Conservation (phyloP, 805 yeast species). For the Kockiozyma suomiensis region DNA sequence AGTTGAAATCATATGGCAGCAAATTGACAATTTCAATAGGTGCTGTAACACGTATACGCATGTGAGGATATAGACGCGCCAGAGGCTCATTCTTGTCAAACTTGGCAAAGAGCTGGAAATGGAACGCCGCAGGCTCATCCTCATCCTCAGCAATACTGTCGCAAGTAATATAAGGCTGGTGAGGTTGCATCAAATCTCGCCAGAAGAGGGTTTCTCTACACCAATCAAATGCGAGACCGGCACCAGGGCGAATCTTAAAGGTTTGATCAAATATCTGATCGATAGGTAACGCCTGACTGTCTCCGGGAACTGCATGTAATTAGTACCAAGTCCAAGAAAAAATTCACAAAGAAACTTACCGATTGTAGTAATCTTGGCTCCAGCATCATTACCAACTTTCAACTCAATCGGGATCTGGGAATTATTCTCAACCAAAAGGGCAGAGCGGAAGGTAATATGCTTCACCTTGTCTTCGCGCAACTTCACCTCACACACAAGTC, state of each 20-base stretch:
- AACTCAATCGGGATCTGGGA: conserved; percentile 60
- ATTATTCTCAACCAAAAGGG: conserved; percentile 68
- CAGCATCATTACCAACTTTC: conserved; percentile 44
- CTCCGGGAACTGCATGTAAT: conserved; percentile 50
- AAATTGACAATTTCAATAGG: conserved; percentile 85
- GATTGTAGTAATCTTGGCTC: conserved; percentile 47
- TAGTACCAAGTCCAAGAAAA: not conserved
- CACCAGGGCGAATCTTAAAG: conserved; percentile 61
- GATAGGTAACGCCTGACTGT: conserved; percentile 71
- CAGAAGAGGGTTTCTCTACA: conserved; percentile 64
- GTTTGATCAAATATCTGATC: conserved; percentile 61
- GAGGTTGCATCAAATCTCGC: conserved; percentile 55
- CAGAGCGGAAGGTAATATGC: conserved; percentile 73
- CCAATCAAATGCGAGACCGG: conserved; percentile 60
- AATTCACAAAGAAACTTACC: not conserved
- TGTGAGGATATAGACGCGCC: conserved; percentile 77
- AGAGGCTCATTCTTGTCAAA: conserved; percentile 70
- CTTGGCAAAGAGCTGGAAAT: conserved; percentile 71
- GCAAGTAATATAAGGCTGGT: conserved; percentile 64
- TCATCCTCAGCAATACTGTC: conserved; percentile 44
- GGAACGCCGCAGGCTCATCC: conserved; percentile 49
- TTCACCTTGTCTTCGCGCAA: conserved; percentile 79
- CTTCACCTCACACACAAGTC: conserved; percentile 71
- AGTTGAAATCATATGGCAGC: conserved; percentile 77
- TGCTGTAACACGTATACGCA: conserved; percentile 74